A percentile compares a stretch with the other conserved stretches of the same genome.
These are phyloP conservation scores for Brassica balearica DNA, from an alignment of 441 rosid genomes.

Conservation along the genomic window DNA sequence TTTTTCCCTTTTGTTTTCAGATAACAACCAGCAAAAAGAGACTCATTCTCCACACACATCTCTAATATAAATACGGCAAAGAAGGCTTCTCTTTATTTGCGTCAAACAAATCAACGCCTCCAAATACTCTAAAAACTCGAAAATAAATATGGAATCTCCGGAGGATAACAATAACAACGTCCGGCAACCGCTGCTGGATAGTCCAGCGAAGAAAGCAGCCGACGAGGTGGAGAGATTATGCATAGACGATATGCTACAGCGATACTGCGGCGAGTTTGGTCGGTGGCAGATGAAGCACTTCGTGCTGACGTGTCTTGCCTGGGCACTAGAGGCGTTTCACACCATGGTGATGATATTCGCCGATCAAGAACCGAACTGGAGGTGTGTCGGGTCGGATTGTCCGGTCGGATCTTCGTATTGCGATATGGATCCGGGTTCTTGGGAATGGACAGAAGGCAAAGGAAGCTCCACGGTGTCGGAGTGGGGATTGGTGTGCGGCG, in stretches of 20 bases:
- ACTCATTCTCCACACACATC: slow-evolving; percentile 11
- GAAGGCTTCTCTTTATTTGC: neutral
- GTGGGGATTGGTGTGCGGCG: slow-evolving; percentile 80
- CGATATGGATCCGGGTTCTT: slow-evolving; percentile 61
- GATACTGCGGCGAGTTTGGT: slow-evolving; percentile 89
- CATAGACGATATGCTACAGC: slow-evolving; percentile 79
- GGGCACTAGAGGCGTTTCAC: slow-evolving; percentile 92
- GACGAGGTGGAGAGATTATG: slow-evolving; percentile 52
- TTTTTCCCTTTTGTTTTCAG: neutral
- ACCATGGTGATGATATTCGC: slow-evolving; percentile 96
- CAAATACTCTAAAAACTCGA: neutral
- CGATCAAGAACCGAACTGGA: slow-evolving; percentile 72
- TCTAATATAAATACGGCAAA: slow-evolving; percentile 17
- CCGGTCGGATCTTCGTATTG: slow-evolving; percentile 50
- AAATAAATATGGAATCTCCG: slow-evolving; percentile 14
- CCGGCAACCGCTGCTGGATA: slow-evolving; percentile 28
- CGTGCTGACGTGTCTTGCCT: slow-evolving; percentile 75
- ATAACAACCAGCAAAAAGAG: slow-evolving; percentile 29
- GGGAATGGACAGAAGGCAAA: slow-evolving; percentile 72
- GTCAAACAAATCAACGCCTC: slow-evolving; percentile 34
- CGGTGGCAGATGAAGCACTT: slow-evolving; percentile 87
- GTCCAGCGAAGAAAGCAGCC: slow-evolving; percentile 33
- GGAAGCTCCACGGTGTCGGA: slow-evolving; percentile 83
- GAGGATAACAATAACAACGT: neutral
- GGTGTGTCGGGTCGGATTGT: slow-evolving; percentile 51